These are phyloP conservation scores for Tagetes patula DNA, from an alignment of 129 eudicot genomes.

Conservation along the genomic window DNA sequence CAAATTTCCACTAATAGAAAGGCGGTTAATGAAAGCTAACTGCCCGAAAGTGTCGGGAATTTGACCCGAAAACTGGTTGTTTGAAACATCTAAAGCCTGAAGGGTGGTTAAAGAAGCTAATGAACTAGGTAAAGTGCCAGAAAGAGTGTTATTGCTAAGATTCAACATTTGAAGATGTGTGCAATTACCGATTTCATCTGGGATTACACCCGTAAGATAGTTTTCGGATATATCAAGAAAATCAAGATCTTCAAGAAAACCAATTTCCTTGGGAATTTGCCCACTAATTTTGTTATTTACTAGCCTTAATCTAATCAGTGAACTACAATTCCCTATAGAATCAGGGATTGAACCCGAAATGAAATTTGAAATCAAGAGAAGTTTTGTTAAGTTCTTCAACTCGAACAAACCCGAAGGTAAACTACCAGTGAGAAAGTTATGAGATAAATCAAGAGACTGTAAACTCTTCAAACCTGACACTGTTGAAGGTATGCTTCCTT, in stretches of 20 bases:
- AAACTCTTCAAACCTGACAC: slow-evolving; percentile 62
- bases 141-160: slow-evolving; percentile 56
- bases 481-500: slow-evolving; percentile 59
- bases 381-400: slow-evolving; percentile 57
- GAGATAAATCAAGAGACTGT: slow-evolving; percentile 73
- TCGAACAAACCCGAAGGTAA: slow-evolving; percentile 66
- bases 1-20: slow-evolving; percentile 44
- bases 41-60: slow-evolving; percentile 64
- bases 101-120: slow-evolving; percentile 54
- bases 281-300: slow-evolving; percentile 64
- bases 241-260: slow-evolving; percentile 49
- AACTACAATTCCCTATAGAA: slow-evolving; percentile 64
- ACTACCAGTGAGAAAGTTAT: slow-evolving; percentile 59
- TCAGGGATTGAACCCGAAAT: slow-evolving; percentile 69
- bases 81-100: slow-evolving; percentile 70
- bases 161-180: slow-evolving; percentile 66
- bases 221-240: slow-evolving; percentile 71
- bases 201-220: slow-evolving; percentile 54
- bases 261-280: slow-evolving; percentile 63
- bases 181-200: slow-evolving; percentile 76
- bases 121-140: slow-evolving; percentile 55
- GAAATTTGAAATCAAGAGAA: slow-evolving; percentile 59
- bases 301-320: slow-evolving; percentile 61
- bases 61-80: slow-evolving; percentile 55
- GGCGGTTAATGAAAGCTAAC: slow-evolving; percentile 46